Conservation (phyloP, 1,284 basidiomycete species). For the Cryptococcus deneoformans region DNA sequence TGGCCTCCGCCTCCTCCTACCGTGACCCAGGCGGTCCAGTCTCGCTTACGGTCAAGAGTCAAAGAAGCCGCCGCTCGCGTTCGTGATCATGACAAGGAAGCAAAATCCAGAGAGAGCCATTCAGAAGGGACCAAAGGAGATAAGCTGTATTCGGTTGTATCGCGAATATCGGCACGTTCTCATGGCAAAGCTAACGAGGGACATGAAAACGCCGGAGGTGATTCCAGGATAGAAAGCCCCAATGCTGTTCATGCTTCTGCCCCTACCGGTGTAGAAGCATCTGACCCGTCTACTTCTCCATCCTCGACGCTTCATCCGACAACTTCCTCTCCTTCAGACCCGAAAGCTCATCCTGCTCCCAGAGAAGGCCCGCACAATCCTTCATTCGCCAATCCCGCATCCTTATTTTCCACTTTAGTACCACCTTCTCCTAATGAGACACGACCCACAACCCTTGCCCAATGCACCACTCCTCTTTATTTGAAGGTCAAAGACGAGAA, state of each 20-base stretch:
- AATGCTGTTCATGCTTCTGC: constrained; percentile 4
- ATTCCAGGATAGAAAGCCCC: no score
- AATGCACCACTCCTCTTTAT: constrained; percentile 27
- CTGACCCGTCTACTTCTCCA: constrained; percentile 5
- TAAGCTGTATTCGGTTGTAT: background rate
- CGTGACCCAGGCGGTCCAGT: constrained; percentile 62
- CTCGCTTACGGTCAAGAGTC: constrained; percentile 61
- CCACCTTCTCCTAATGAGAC: constrained; percentile 3
- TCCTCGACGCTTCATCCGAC: constrained; percentile 26
- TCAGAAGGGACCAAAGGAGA: background rate
- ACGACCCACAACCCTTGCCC: constrained; percentile 29
- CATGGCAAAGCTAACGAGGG: no score
- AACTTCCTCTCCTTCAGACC: background rate
- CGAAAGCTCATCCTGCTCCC: constrained; percentile 26
- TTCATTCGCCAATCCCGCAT: constrained; percentile 37
- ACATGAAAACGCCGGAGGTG: no score
- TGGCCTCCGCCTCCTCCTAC: constrained; percentile 89
- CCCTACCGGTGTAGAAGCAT: constrained; percentile 3
- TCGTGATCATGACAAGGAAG: constrained; percentile 6
- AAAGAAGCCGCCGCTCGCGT: constrained; percentile 57
- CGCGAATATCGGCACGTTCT: background rate
- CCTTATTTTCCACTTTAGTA: constrained; percentile 16
- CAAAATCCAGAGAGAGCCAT: background rate
- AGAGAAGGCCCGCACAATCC: constrained; percentile 18
- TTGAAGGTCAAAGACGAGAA: constrained; percentile 25